Evolutionary conservation across 2,329 filamentous ascomycete species (phyloP).

Genomic region (Thielaviopsis cerberus): DNA sequence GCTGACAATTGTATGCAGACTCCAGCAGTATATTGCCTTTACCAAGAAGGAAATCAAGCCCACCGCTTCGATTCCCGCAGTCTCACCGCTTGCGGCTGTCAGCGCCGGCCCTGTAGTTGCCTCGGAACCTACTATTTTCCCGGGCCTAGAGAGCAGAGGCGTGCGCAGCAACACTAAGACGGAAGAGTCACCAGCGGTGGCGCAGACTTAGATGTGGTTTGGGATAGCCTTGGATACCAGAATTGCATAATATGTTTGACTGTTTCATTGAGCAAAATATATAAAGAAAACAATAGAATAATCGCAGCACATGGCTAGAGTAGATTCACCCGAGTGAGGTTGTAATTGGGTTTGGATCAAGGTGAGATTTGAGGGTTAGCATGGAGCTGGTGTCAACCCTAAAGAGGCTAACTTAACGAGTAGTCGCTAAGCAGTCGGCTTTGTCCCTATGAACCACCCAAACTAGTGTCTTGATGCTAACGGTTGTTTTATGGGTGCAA

Average conservation of each 20-base stretch:
- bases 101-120: background rate
- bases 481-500: too few species aligned
- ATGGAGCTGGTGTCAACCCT: too few species aligned
- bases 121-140: constrained; percentile 51
- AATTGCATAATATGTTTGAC: background rate
- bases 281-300: background rate
- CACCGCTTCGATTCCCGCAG: background rate
- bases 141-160: constrained; percentile 43
- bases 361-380: too few species aligned
- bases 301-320: too few species aligned
- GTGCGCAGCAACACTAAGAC: constrained; percentile 24
- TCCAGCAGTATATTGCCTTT: constrained; percentile 11
- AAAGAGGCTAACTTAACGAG: too few species aligned
- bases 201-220: background rate
- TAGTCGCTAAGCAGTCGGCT: too few species aligned
- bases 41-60: constrained; percentile 2
- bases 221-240: background rate
- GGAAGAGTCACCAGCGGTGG: background rate
- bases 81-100: background rate
- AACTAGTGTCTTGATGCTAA: too few species aligned
- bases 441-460: too few species aligned
- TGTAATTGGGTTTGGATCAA: too few species aligned
- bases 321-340: too few species aligned
- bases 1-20: constrained; percentile 2
- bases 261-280: background rate